A percentile compares a stretch with the other conserved stretches of the same genome.
Evolutionary conservation across 2,329 filamentous ascomycete species (phyloP).

Genomic region (Zymoseptoria brevis): DNA sequence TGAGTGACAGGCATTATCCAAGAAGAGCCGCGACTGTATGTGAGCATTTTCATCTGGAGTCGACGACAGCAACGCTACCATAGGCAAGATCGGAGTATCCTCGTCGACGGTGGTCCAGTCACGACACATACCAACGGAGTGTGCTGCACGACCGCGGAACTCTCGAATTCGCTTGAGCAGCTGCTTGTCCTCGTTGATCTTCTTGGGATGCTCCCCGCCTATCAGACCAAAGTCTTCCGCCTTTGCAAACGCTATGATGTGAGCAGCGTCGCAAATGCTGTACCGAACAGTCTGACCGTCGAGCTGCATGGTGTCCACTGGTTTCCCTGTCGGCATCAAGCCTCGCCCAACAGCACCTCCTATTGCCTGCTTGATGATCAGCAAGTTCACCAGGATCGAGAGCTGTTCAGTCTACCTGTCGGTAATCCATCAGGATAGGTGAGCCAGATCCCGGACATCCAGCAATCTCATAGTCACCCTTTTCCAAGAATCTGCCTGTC

Average conservation of each 20-base stretch:
- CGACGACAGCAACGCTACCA: conserved; percentile 11
- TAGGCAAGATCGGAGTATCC: conserved; percentile 13
- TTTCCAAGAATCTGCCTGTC: conserved; percentile 9
- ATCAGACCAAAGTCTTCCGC: conserved; percentile 9
- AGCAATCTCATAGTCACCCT: conserved; percentile 12
- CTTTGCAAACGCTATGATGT: conserved; percentile 13
- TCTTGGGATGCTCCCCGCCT: conserved; percentile 12
- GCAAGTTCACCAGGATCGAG: neutral
- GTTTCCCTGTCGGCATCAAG: conserved; percentile 10
- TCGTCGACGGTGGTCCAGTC: conserved; percentile 10
- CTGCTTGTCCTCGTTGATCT: conserved; percentile 7
- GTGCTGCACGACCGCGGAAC: conserved; percentile 13
- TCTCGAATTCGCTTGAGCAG: conserved; percentile 6
- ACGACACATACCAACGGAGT: conserved; percentile 10
- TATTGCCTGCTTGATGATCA: conserved; percentile 1
- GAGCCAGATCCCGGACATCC: conserved; percentile 12
- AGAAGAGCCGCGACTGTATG: conserved; percentile 10
- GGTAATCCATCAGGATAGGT: conserved; percentile 16
- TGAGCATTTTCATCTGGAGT: conserved; percentile 6
- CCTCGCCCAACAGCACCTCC: conserved; percentile 11
- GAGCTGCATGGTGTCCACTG: conserved; percentile 7
- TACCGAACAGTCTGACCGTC: conserved; percentile 7
- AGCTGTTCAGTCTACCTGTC: conserved; percentile 1
- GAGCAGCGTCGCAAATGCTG: conserved; percentile 13
- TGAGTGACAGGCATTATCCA: conserved; percentile 13